These are phyloP conservation scores for Hyphopichia burtonii DNA, from an alignment of 1,139 yeast genomes.

Conservation along the genomic window DNA sequence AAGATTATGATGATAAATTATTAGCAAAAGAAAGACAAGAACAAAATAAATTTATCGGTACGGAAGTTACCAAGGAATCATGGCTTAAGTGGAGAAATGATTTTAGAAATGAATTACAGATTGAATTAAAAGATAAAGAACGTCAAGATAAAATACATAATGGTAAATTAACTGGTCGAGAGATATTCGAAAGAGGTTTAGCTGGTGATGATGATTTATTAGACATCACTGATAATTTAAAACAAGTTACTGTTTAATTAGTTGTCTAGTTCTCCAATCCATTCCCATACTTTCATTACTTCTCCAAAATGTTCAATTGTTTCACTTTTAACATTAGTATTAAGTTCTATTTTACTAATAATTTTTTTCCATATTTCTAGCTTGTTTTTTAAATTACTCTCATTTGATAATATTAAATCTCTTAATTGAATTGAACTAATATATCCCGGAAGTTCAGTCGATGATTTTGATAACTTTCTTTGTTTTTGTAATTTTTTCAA, in stretches of 20 bases:
- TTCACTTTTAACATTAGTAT: conserved; percentile 59
- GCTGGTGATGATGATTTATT: conserved; percentile 50
- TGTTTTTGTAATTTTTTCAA: conserved; percentile 46
- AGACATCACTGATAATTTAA: conserved; percentile 21
- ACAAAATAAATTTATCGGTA: conserved; percentile 79
- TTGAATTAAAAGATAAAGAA: conserved; percentile 48
- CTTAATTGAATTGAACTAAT: conserved; percentile 77
- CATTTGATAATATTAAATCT: conserved; percentile 59
- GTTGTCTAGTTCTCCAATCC: conserved; percentile 54
- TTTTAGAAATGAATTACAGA: conserved; percentile 60
- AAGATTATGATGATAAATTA: conserved; percentile 55
- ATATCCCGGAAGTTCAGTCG: conserved; percentile 36
- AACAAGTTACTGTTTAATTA: conserved; percentile 1
- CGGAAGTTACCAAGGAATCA: conserved; percentile 73
- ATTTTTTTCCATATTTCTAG: conserved; percentile 65
- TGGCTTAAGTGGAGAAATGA: conserved; percentile 67
- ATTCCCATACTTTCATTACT: conserved; percentile 86
- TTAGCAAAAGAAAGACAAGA: conserved; percentile 60
- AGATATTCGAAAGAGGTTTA: conserved; percentile 86
- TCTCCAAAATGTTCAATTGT: conserved; percentile 81
- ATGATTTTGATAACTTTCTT: conserved; percentile 23
- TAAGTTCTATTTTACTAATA: conserved; percentile 57
- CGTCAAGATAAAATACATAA: conserved; percentile 60
- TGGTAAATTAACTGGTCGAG: conserved; percentile 81
- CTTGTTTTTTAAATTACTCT: conserved; percentile 43